Base-by-base conservation (phyloP, 225 moss, liverwort and hornwort species). In the Antitrichia curtipendula region DNA sequence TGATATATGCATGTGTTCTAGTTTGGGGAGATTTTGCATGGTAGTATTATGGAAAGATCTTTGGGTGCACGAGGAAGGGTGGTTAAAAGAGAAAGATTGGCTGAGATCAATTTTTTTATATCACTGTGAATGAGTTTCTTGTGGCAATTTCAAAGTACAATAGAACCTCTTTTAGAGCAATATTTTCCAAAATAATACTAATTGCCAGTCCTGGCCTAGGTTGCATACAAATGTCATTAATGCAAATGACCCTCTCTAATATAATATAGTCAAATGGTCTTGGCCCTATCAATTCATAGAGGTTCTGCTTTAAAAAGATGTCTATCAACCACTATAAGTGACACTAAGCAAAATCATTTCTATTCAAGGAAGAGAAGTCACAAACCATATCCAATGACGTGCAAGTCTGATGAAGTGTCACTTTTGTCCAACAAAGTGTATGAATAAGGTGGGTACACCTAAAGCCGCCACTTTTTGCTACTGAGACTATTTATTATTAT, bases 191-290 rank as follows among this genome's bases (percentile, higher is more conserved):
- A 1, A 5, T 62, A 16, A 62, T 62, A 62, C 8, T 62, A 8
- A 62, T 62, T 16, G 16, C 8, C 5, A 2, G 8, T 62, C 8
- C 2, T 7, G 1, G 8, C 8, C 3, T 16, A 4, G 8, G 31
- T 2, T 8, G 2, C 31, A 62, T 62, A 16, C 8, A 31, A 62
- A 62, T 3, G 2, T 31, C 62, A 62, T 16, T 31, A 31, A 16
- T 62, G 62, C 31, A 62, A 62, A 16, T 62, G 62, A 31, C 1
- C 31, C 0, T 31, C 12, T 3, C 10, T 36, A 66, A n/a, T 66
- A 12, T 31, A 62, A 8, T n/a, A 21, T n/a, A 66, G 21, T n/a
- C 6, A 66, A 3, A 2, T 3, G 0, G 0, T n/a, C n/a, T 3
- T 4, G 4, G 3, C 12, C n/a, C 12, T n/a, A 12, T 12, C n/a